Evolutionary conservation across 331 rosid species (phyloP).

Genomic region (Acacia concinna): DNA sequence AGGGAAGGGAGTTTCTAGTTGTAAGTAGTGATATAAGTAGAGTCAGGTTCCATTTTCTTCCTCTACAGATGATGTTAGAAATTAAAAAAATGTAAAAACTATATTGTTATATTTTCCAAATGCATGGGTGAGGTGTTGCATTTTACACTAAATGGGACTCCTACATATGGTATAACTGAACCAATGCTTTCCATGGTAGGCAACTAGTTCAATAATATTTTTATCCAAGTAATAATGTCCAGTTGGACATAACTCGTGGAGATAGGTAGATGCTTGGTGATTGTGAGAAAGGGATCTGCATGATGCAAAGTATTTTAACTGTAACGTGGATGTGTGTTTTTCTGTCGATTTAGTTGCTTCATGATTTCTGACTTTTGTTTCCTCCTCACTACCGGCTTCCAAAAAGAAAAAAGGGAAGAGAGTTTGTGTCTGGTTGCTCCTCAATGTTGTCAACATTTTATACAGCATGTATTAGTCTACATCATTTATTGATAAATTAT

Average conservation of each 20-base stretch:
- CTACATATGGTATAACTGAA: not conserved
- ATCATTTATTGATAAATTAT: not conserved
- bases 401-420: not conserved
- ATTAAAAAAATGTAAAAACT: not conserved
- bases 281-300: not conserved
- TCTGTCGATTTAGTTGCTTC: conserved; percentile 12
- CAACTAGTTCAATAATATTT: not conserved
- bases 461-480: not conserved
- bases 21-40: not conserved
- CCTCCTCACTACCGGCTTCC: not conserved
- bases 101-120: conserved; percentile 1
- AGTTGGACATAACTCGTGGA: not conserved
- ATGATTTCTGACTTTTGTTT: not conserved
- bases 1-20: not conserved
- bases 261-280: conserved; percentile 1
- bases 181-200: not conserved
- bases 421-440: not conserved
- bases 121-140: too few relatives aligned
- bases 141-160: too few relatives aligned
- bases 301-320: not conserved
- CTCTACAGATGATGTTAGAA: conserved; percentile 9
- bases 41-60: not conserved
- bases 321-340: not conserved
- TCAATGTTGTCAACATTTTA: conserved; percentile 6
- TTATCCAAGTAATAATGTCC: not conserved